phyloP scores from a whole-genome alignment of 208 protist species.

The Leishmania tarentolae region DNA sequence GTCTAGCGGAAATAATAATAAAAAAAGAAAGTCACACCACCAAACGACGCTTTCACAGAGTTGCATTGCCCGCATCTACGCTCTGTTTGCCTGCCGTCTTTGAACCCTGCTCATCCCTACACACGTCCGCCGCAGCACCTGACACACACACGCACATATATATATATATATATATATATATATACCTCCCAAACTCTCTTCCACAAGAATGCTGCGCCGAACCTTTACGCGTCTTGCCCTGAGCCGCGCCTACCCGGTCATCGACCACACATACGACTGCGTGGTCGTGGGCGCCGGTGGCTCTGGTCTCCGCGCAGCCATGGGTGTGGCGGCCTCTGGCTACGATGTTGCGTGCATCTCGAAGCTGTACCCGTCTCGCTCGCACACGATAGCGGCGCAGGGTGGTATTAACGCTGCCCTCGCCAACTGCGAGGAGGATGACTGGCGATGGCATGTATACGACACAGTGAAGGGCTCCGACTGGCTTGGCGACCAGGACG shows the following conservation, averaged over 20 bases:
- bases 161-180: too few species aligned
- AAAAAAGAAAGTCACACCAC: background rate
- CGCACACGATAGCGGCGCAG: constrained; percentile 99
- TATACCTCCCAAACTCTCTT: background rate
- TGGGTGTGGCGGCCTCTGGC: constrained; percentile 97
- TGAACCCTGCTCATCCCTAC: background rate
- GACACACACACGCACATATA: constrained; percentile 5
- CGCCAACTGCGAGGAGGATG: constrained; percentile 98
- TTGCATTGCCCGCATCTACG: background rate
- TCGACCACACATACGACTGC: constrained; percentile 99
- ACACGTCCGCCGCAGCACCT: background rate
- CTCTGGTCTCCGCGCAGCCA: constrained; percentile 97
- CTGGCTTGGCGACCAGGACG: constrained; percentile 99
- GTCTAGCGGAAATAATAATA: background rate
- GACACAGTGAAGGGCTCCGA: constrained; percentile 99
- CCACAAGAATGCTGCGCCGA: constrained; percentile 67
- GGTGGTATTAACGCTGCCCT: constrained; percentile 99
- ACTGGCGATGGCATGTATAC: constrained; percentile 99
- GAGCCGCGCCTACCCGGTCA: constrained; percentile 93
- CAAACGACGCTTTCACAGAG: background rate
- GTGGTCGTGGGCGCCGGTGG: constrained; percentile 99
- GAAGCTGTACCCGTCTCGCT: constrained; percentile 99
- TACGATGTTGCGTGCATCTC: constrained; percentile 98
- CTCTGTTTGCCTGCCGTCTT: background rate
- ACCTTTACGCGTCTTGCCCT: constrained; percentile 57